phyloP scores from a whole-genome alignment of 2,329 filamentous ascomycete genomes.

The Colletotrichum camelliae region DNA sequence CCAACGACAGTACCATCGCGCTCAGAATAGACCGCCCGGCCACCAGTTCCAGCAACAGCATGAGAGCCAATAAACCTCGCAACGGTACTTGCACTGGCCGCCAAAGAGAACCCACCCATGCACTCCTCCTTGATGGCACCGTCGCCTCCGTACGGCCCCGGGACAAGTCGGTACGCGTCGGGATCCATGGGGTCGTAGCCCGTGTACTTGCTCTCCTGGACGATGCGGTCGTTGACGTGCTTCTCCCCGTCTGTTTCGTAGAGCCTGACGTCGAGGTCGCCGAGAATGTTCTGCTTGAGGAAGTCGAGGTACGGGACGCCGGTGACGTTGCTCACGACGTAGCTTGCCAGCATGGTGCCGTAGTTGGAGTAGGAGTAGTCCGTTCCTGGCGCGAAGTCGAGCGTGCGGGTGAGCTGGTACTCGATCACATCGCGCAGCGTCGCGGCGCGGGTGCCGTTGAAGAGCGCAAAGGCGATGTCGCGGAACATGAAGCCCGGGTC shows the following conservation, averaged over 20 bases:
- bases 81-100: constrained; percentile 5
- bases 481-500: constrained; percentile 19
- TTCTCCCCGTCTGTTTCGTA: constrained; percentile 16
- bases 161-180: not conserved
- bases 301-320: constrained; percentile 5
- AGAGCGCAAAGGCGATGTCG: not conserved
- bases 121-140: constrained; percentile 23
- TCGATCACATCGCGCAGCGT: constrained; percentile 24
- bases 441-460: constrained; percentile 5
- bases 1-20: not conserved
- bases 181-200: constrained; percentile 15
- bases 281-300: constrained; percentile 3
- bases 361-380: constrained; percentile 21
- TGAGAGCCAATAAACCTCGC: constrained; percentile 19
- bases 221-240: constrained; percentile 13
- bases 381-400: constrained; percentile 11
- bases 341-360: constrained; percentile 12
- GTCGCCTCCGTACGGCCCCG: constrained; percentile 12
- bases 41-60: constrained; percentile 7
- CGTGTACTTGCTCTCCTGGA: constrained; percentile 13
- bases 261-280: constrained; percentile 12
- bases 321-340: constrained; percentile 21
- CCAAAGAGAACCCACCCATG: constrained; percentile 7
- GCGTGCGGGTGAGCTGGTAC: constrained; percentile 10
- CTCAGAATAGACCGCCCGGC: not conserved